Conservation (phyloP, 2,329 filamentous ascomycete genomes). For the Claviceps sp. region DNA sequence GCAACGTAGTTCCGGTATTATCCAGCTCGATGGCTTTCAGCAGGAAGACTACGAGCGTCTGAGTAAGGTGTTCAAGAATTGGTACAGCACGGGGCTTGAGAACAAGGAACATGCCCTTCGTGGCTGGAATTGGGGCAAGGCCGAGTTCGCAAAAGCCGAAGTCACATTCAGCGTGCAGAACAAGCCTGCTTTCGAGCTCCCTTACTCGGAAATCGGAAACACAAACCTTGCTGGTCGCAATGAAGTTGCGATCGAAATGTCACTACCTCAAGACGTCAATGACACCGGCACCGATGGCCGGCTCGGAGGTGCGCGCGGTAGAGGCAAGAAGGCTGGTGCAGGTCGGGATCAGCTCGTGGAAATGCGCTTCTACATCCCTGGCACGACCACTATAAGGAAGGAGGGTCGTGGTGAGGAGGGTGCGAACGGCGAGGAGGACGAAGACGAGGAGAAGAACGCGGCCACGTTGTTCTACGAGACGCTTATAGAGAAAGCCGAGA, state of each 20-base stretch:
- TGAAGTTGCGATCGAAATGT: conserved; percentile 92
- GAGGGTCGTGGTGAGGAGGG: conserved; percentile 62
- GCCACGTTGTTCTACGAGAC: conserved; percentile 97
- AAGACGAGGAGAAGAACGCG: conserved; percentile 73
- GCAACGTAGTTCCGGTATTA: conserved; percentile 68
- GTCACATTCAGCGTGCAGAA: conserved; percentile 95
- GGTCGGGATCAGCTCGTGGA: conserved; percentile 89
- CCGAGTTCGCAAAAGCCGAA: conserved; percentile 90
- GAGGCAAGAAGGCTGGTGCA: conserved; percentile 80
- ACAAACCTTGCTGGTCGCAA: conserved; percentile 96
- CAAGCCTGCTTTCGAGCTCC: conserved; percentile 88
- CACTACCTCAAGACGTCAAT: conserved; percentile 56
- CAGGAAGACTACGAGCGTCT: conserved; percentile 90
- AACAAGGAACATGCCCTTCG: conserved; percentile 86
- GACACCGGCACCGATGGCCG: conserved; percentile 62
- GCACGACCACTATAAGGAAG: conserved; percentile 62
- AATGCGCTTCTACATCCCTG: conserved; percentile 98
- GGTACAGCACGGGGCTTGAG: conserved; percentile 90
- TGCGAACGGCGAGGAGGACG: conserved; percentile 43
- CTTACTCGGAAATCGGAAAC: conserved; percentile 94
- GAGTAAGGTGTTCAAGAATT: conserved; percentile 89
- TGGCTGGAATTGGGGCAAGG: conserved; percentile 99
- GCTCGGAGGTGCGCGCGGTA: conserved; percentile 57
- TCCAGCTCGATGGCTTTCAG: conserved; percentile 90
- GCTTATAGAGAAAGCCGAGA: conserved; percentile 95